Base-by-base conservation (phyloP, 257 asterid species). In the Nicotiana tabacum region DNA sequence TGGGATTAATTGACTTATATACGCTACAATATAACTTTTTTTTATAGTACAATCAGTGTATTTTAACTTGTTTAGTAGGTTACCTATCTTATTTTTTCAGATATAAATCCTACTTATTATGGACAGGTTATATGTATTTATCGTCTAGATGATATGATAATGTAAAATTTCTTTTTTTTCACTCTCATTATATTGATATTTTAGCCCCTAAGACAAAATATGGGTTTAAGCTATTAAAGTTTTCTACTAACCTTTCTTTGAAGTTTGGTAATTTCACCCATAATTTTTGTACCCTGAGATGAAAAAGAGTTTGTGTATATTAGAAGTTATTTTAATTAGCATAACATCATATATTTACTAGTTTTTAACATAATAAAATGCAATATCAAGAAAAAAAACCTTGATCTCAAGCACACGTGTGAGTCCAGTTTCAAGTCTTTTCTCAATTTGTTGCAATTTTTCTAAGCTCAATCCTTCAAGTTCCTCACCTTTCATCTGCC, bases 401-500 rank as follows among this genome's bases (percentile, higher is more conserved):
- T 88, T 88, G 32, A 86, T 79, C 12, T 82, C 81, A 72, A 88
- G 83, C 39, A 88, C 91, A 48, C 87, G 87, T 9, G 82, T 80
- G 30, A 86, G 82, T 66, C 89, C 91, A 69, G 61, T 46, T 72
- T 88, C 87, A 55, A 86, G 86, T 24, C 8, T 78, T 85, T 83
- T 85, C 84, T 88, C 90, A 51, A 86, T 72, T 78, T 83, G 87
- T 69, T 85, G 91, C 57, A 88, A 81, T 76, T 88, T 90, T 16
- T 85, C 90, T 21, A 88, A 27, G n/a, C 55, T 85, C 60, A 88
- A 55, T 64, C 90, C 90, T 77, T 85, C 85, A 78, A 88, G 89
- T 62, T 88, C 91, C 84, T 85, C 90, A 13, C 89, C 91, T 78
- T 56, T 86, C 85, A 88, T 81, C 62, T 72, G 85, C 85, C 91